Base-by-base conservation (phyloP, 2,329 filamentous ascomycete genomes). In the Diaporthe destruens region DNA sequence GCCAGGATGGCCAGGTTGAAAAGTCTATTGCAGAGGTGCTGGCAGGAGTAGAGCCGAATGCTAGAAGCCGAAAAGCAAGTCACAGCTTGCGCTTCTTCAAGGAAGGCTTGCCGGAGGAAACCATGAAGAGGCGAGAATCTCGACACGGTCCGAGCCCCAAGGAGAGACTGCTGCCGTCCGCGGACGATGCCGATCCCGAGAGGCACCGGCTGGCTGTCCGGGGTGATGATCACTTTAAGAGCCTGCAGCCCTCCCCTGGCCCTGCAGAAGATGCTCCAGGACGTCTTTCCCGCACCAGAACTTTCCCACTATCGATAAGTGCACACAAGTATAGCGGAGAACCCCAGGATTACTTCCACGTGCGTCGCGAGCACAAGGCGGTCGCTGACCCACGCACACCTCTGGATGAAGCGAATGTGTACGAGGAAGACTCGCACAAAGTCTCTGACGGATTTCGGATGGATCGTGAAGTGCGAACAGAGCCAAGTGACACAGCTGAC, bases 51-150 rank as follows among this genome's bases (percentile, higher is more conserved):
- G 90, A 91, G 76, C 89, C 85, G 54, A 91, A 88, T 76, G 87
- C 88, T 57, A 88, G 90, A 69, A 93, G 90, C 77, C 88, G 90
- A 76, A 92, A 92, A 80, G 88, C 90, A 51, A 92, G 90, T 77
- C 90, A 92, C 79, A 91, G 89, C 75, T 82, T 92, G 72, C 86
- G 90, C 2, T 90, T 92, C 77, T 92, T 92, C 83, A 90, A 89
- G 74, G 90, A 92, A 79, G 90, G 89, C 44, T 81, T 91, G 23
- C 89, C 89, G 3, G 87, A 90, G 69, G 89, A 91, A 56, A 88
- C 87, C 77, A 78, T 81, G 54, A 88, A 87, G 76, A 87, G 86
- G 76, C 87, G 84, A 75, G 90, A 90, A 14, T 79, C 80, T 14
- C 83, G 80, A 23, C 73, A 77, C 14, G 74, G 77, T 32, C 63